Evolutionary conservation across 169 alveolate species (phyloP).

Genomic region (Babesia bigemina): DNA sequence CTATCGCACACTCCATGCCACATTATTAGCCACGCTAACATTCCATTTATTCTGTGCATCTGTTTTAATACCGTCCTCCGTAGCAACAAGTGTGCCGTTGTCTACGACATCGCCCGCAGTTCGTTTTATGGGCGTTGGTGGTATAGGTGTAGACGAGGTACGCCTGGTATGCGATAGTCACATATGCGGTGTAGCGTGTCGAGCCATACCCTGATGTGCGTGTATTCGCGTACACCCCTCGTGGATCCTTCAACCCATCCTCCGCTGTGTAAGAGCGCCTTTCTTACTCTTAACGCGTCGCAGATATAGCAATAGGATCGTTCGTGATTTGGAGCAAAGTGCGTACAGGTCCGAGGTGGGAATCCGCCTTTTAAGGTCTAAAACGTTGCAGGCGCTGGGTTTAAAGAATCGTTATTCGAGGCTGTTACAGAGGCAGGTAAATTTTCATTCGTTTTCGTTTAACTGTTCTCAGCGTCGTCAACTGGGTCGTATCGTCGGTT

Average conservation of each 20-base stretch:
- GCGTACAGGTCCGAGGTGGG: constrained; percentile 48
- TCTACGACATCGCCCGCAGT: constrained; percentile 9
- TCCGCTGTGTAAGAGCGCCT: constrained; percentile 21
- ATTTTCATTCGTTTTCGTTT: neutral
- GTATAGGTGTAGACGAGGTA: constrained; percentile 43
- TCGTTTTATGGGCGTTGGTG: constrained; percentile 15
- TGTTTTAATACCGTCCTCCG: constrained; percentile 2
- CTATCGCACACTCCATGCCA: neutral
- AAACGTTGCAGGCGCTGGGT: neutral
- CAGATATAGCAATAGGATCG: constrained; percentile 42
- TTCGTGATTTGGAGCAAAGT: constrained; percentile 35
- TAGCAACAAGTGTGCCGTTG: constrained; percentile 1
- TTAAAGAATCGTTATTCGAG: constrained; percentile 13
- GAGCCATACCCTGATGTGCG: constrained; percentile 60
- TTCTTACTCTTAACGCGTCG: neutral
- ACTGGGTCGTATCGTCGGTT: constrained; percentile 21
- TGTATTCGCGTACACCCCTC: constrained; percentile 54
- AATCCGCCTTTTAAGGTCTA: neutral
- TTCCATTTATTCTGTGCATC: constrained; percentile 1
- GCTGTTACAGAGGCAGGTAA: constrained; percentile 25
- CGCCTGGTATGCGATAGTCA: too few species aligned
- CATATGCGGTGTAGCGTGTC: constrained; percentile 43
- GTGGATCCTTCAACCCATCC: constrained; percentile 54
- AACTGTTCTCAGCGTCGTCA: constrained; percentile 24
- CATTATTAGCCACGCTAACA: neutral